Base-by-base conservation (phyloP, 2,329 filamentous ascomycete species). In the Macrophomina tecta region DNA sequence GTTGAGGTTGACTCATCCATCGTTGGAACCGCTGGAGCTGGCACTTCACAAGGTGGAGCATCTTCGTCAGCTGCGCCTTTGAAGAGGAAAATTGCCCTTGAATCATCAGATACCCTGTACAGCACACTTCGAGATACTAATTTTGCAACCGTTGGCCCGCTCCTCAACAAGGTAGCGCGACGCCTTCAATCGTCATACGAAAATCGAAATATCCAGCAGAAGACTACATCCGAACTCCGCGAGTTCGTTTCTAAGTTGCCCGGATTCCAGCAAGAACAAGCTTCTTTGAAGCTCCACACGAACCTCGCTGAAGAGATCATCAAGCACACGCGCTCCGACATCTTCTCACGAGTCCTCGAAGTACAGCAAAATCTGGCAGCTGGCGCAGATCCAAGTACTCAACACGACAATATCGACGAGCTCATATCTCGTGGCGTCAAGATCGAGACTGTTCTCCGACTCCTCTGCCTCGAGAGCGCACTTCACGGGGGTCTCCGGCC, bases 201-300 rank as follows among this genome's bases (percentile, higher is more conserved):
- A 75, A 91, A 87, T 70, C 91, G 94, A 69, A 92, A 97, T 66
- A 78, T 81, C 77, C 88, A 88, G 58, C 91, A 92, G 4, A 96
- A 95, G 77, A 94, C 92, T 1, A 93, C 95, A 18, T 89, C 93
- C 4, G 95, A 99, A 77, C 87, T 99, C 38, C 91, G 93, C 71
- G 93, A 97, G 30, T 97, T 98, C 76, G 95, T 99, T n/a, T 90
- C 90, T 72, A 97, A 96, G 76, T 83, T 99, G 32, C 94, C 95
- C 0, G 90, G 89, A 11, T 97, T 96, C 73, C 94, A 98, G 79
- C 90, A 93, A 55, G 95, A 99, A 77, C 93, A 97, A 74, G 90
- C 94, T 71, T 96, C 92, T 73, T 82, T 97, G n/a, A 93, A 95
- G 69, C 87, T 94, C 36, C 95, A 99, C 75, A 97, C 94, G 1